Evolutionary conservation across 345 rosid species (phyloP).

Genomic region (Gossypium mustelinum): DNA sequence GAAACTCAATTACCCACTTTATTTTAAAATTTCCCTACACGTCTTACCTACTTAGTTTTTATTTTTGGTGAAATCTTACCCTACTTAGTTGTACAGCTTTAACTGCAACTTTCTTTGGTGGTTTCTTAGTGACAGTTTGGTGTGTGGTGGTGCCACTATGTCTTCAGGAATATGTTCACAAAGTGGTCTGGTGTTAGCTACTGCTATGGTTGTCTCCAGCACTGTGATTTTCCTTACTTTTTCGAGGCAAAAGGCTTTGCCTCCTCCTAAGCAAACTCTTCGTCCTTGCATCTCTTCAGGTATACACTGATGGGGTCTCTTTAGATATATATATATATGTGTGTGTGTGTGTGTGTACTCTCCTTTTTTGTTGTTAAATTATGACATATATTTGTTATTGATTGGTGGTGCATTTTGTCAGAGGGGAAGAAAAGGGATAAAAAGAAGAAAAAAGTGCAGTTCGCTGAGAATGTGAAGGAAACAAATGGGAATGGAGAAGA

Average conservation of each 20-base stretch:
- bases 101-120: neutral
- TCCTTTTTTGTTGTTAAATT: neutral
- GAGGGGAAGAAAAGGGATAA: conserved; percentile 39
- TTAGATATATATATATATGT: no score
- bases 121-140: neutral
- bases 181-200: conserved; percentile 56
- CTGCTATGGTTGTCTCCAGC: conserved; percentile 78
- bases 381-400: no score
- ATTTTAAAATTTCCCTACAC: neutral
- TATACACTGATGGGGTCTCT: conserved; percentile 13
- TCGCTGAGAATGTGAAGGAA: conserved; percentile 76
- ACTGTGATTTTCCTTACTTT: conserved; percentile 64
- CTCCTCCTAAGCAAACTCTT: conserved; percentile 12
- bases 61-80: no score
- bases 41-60: no score
- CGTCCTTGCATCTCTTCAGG: conserved; percentile 64
- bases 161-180: conserved; percentile 38
- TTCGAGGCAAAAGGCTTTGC: conserved; percentile 36
- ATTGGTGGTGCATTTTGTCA: conserved; percentile 11
- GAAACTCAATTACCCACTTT: neutral
- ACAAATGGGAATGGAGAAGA: conserved; percentile 49
- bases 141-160: conserved; percentile 5
- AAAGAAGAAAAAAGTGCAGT: conserved; percentile 53
- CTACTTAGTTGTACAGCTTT: neutral
- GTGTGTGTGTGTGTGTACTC: neutral